phyloP scores from a whole-genome alignment of 1,139 yeast genomes.

The Kodamaea alishanica region DNA sequence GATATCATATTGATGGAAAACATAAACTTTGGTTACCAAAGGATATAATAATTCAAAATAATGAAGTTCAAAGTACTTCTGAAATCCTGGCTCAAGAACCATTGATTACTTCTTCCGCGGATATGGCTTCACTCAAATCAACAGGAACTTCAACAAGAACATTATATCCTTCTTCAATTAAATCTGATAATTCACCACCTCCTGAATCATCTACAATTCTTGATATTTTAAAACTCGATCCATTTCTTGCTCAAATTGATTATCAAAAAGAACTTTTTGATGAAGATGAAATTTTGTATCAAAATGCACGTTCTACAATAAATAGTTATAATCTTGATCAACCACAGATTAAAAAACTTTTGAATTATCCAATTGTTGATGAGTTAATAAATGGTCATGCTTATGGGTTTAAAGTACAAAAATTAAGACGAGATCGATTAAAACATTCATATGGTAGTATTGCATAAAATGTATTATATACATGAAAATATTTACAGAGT shows the following conservation, averaged over 20 bases:
- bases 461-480: not conserved
- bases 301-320: slow-evolving; percentile 31
- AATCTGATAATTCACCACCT: slow-evolving; percentile 15
- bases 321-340: slow-evolving; percentile 43
- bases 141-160: slow-evolving; percentile 35
- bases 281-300: slow-evolving; percentile 38
- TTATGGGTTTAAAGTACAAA: slow-evolving; percentile 43
- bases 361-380: slow-evolving; percentile 47
- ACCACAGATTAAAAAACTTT: slow-evolving; percentile 28
- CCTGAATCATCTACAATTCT: slow-evolving; percentile 17
- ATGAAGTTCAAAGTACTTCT: slow-evolving; percentile 25
- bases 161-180: slow-evolving; percentile 29
- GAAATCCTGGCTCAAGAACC: slow-evolving; percentile 22
- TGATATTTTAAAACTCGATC: slow-evolving; percentile 27
- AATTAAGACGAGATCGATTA: slow-evolving; percentile 27
- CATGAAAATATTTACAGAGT: too few species aligned
- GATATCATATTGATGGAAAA: slow-evolving; percentile 76
- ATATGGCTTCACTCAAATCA: slow-evolving; percentile 28
- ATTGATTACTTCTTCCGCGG: slow-evolving; percentile 1
- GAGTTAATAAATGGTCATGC: slow-evolving; percentile 41
- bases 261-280: slow-evolving; percentile 38
- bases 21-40: slow-evolving; percentile 81
- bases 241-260: slow-evolving; percentile 19
- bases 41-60: slow-evolving; percentile 6
- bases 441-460: slow-evolving; percentile 4